phyloP scores from a whole-genome alignment of 2,329 filamentous ascomycete species.

The Colletotrichum sp. region DNA sequence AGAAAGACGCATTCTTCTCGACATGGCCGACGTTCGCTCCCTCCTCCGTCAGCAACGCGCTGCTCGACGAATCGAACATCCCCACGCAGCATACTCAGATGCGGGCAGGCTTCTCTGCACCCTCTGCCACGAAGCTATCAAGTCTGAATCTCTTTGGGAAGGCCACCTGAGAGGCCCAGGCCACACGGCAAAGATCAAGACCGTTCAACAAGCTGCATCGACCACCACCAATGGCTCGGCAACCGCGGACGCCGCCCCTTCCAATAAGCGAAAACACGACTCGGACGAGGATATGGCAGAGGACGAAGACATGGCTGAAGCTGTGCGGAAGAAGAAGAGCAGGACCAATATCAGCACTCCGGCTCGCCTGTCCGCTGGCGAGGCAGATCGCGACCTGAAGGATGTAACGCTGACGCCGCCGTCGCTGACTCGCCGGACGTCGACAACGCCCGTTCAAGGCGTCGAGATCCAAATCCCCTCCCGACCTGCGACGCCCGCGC shows the following conservation, averaged over 20 bases:
- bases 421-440: constrained; percentile 48
- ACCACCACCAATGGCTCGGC: constrained; percentile 10
- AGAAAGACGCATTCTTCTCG: background rate
- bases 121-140: constrained; percentile 67
- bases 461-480: constrained; percentile 68
- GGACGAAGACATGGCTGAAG: constrained; percentile 39
- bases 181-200: constrained; percentile 34
- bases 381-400: constrained; percentile 25
- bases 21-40: constrained; percentile 80
- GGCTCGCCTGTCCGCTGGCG: constrained; percentile 18
- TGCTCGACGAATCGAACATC: constrained; percentile 73
- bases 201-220: background rate
- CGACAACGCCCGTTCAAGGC: constrained; percentile 57
- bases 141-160: constrained; percentile 71
- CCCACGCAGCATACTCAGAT: constrained; percentile 70
- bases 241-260: background rate
- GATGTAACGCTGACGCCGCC: constrained; percentile 40
- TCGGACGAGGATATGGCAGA: constrained; percentile 28
- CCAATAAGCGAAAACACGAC: constrained; percentile 32
- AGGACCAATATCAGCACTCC: constrained; percentile 36
- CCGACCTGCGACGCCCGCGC: constrained; percentile 63
- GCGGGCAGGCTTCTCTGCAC: constrained; percentile 71
- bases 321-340: constrained; percentile 49
- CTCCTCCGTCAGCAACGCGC: constrained; percentile 80
- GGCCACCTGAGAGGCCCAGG: constrained; percentile 56